Conservation (phyloP, 2,329 filamentous ascomycete species). For the Coniochaeta sp. region DNA sequence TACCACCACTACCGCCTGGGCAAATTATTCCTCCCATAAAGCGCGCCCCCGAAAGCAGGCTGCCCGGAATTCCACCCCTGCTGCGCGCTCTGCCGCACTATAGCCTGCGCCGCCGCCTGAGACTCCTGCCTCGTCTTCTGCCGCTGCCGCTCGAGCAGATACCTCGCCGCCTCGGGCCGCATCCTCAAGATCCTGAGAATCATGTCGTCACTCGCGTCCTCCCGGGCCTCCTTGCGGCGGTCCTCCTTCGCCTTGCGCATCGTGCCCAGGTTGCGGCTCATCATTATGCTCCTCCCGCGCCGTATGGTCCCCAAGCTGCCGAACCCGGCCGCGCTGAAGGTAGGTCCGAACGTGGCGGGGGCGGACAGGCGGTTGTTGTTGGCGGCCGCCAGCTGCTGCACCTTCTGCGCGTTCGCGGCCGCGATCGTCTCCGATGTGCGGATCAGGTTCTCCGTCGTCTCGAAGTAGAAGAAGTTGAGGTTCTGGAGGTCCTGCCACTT, state of each 20-base stretch:
- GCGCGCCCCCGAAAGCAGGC: conserved; percentile 27
- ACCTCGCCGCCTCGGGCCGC: conserved; percentile 81
- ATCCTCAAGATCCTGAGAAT: conserved; percentile 91
- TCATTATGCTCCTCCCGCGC: conserved; percentile 77
- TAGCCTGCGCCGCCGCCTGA: conserved; percentile 83
- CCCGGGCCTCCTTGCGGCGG: conserved; percentile 90
- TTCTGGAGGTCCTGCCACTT: conserved; percentile 98
- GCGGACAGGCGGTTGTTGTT: conserved; percentile 60
- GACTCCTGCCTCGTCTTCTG: conserved; percentile 92
- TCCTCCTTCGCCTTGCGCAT: conserved; percentile 96
- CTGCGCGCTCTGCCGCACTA: conserved; percentile 81
- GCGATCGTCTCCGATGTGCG: conserved; percentile 97
- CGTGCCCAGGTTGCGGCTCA: conserved; percentile 86
- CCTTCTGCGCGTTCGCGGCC: conserved; percentile 65
- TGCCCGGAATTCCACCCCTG: conserved; percentile 45
- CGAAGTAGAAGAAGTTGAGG: conserved; percentile 98
- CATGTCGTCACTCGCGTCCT: conserved; percentile 96
- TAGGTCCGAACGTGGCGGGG: conserved; percentile 37
- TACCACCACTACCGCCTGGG: conserved; percentile 32
- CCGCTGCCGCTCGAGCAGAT: conserved; percentile 82
- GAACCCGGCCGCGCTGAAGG: conserved; percentile 44
- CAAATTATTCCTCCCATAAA: conserved; percentile 36
- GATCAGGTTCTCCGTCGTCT: conserved; percentile 82
- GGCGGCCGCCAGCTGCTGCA: conserved; percentile 55
- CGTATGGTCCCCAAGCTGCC: conserved; percentile 63